A percentile compares a stretch with the other conserved stretches of the same genome.
These are phyloP conservation scores for Exophiala alcalophila DNA, from an alignment of 2,329 filamentous ascomycete species.

Conservation along the genomic window DNA sequence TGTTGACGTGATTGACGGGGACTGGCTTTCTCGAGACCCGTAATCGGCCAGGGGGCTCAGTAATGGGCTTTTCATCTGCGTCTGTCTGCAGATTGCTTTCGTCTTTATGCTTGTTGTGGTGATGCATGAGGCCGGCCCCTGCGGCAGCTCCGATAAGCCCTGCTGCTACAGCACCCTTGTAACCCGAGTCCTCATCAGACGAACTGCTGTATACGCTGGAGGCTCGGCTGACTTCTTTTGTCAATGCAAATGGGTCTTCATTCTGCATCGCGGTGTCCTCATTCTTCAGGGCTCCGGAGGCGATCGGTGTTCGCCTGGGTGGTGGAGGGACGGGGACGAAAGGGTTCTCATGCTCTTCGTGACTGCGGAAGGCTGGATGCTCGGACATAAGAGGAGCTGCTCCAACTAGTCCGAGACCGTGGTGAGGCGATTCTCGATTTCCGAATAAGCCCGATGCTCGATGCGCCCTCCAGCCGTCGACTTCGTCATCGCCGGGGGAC, in stretches of 20 bases:
- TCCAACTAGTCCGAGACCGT: background rate
- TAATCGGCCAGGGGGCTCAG: background rate
- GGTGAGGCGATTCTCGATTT: constrained; percentile 6
- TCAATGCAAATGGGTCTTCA: constrained; percentile 18
- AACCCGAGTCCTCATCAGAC: constrained; percentile 5
- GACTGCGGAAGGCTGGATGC: constrained; percentile 18
- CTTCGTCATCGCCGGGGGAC: constrained; percentile 26
- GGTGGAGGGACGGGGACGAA: constrained; percentile 29
- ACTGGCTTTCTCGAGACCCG: constrained; percentile 23
- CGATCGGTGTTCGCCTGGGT: constrained; percentile 25
- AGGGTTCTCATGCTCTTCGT: constrained; percentile 25
- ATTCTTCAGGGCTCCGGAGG: too few relatives aligned
- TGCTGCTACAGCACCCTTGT: constrained; percentile 15
- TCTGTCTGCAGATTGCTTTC: constrained; percentile 11
- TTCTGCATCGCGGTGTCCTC: too few relatives aligned
- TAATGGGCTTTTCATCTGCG: background rate
- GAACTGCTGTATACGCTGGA: constrained; percentile 4
- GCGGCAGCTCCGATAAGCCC: constrained; percentile 24
- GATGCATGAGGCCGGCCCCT: constrained; percentile 19
- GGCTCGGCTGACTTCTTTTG: constrained; percentile 8
- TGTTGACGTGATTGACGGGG: constrained; percentile 16
- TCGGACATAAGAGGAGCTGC: constrained; percentile 26
- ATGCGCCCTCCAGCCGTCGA: constrained; percentile 27
- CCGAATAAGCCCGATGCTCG: constrained; percentile 4
- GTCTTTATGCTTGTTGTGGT: constrained; percentile 11